Evolutionary conservation across 176 grass and related monocot genomes (phyloP).

Genomic region (Rhynchospora pubera): DNA sequence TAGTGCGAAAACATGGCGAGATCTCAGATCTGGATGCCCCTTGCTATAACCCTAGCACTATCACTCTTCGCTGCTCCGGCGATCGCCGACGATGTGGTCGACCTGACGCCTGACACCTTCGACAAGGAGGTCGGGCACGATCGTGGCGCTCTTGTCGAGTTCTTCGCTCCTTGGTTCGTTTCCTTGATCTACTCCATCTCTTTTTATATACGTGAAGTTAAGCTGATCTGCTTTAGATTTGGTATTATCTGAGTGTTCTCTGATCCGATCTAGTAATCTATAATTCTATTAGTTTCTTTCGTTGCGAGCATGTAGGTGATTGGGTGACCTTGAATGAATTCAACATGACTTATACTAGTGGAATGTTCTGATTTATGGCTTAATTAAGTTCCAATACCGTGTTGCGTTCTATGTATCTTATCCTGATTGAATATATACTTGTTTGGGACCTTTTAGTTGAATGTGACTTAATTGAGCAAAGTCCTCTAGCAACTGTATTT

Average conservation of each 20-base stretch:
- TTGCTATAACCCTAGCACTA: conserved; percentile 33
- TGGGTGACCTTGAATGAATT: not conserved
- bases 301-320: not conserved
- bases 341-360: not conserved
- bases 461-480: not conserved
- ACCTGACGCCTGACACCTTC: conserved; percentile 74
- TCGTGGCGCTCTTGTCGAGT: conserved; percentile 79
- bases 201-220: not conserved
- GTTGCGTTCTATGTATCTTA: not conserved
- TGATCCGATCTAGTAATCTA: conserved; percentile 33
- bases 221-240: not conserved
- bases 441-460: not conserved
- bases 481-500: not conserved
- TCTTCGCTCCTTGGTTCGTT: conserved; percentile 73
- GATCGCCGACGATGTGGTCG: conserved; percentile 53
- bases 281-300: not conserved
- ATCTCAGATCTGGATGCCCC: conserved; percentile 49
- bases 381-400: not conserved
- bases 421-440: not conserved
- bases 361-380: not conserved
- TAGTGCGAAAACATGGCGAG: conserved; percentile 28
- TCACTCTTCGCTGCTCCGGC: conserved; percentile 19
- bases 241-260: not conserved
- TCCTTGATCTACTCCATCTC: not conserved
- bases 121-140: conserved; percentile 93